These are phyloP conservation scores for Achaetomium macrosporum DNA, from an alignment of 2,329 filamentous ascomycete genomes.

Conservation along the genomic window DNA sequence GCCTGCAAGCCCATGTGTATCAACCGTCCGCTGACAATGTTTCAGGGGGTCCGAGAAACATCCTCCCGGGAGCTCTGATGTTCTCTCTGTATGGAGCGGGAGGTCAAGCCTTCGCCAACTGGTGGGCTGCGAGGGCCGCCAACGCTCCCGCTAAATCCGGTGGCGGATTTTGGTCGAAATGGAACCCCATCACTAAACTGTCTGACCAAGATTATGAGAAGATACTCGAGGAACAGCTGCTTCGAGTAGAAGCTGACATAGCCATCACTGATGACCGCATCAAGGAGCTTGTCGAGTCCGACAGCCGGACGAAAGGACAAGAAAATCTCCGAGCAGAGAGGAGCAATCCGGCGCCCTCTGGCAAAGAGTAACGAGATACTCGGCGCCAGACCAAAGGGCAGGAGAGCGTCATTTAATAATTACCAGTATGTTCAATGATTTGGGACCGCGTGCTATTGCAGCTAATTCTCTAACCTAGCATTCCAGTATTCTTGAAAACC, in stretches of 20 bases:
- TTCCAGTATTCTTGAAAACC: too few relatives aligned
- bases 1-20: neutral
- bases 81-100: constrained; percentile 37
- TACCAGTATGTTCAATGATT: too few relatives aligned
- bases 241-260: constrained; percentile 69
- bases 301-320: constrained; percentile 17
- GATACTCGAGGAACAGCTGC: constrained; percentile 64
- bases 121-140: constrained; percentile 11
- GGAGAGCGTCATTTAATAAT: too few relatives aligned
- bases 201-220: constrained; percentile 66
- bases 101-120: constrained; percentile 27
- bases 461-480: too few relatives aligned
- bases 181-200: constrained; percentile 64
- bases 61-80: constrained; percentile 46
- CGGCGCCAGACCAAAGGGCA: too few relatives aligned
- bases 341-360: neutral
- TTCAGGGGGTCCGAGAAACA: constrained; percentile 47
- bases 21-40: constrained; percentile 12
- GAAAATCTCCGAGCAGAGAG: neutral
- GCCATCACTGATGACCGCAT: constrained; percentile 75
- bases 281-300: constrained; percentile 30
- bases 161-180: constrained; percentile 50
- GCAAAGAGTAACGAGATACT: neutral
- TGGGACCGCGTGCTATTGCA: too few relatives aligned
- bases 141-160: neutral